Evolutionary conservation across 225 moss, liverwort and hornwort species (phyloP).

Genomic region (Physcomitrellopsis africana): DNA sequence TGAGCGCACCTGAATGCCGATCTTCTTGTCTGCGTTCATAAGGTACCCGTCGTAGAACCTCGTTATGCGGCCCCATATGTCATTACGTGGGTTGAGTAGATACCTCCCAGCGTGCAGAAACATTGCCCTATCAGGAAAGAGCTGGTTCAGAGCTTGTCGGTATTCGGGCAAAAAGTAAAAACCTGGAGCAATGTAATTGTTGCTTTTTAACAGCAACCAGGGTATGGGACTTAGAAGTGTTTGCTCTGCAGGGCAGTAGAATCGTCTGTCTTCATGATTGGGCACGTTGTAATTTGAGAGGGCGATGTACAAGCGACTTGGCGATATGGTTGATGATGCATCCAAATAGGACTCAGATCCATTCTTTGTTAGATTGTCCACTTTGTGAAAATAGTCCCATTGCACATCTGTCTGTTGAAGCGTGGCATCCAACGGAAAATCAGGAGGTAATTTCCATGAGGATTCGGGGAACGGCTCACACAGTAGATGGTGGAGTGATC

Average conservation of each 20-base stretch:
- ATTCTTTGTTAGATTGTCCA: no score
- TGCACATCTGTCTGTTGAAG: no score
- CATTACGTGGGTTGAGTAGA: constrained; percentile 75
- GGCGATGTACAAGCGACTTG: no score
- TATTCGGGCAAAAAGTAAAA: constrained; percentile 64
- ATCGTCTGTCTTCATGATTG: constrained; percentile 46
- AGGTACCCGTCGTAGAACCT: constrained; percentile 63
- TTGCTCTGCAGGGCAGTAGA: constrained; percentile 73
- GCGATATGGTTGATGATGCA: no score
- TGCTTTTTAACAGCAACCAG: constrained; percentile 63
- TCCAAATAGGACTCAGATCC: no score
- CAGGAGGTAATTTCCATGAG: constrained; percentile 68
- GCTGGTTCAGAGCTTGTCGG: constrained; percentile 52
- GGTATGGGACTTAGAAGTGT: constrained; percentile 47
- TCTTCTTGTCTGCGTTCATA: constrained; percentile 44
- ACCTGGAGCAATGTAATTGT: constrained; percentile 79
- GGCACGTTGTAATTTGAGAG: no score
- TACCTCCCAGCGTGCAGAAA: constrained; percentile 79
- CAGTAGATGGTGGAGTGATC: constrained; percentile 56
- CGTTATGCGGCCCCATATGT: constrained; percentile 67
- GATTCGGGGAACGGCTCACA: constrained; percentile 79
- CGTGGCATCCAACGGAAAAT: no score
- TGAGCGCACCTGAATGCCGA: constrained; percentile 76
- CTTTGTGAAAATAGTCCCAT: no score
- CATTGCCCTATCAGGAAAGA: constrained; percentile 65